Percentiles rank a stretch among this genome's conserved stretches.
Evolutionary conservation across 768 basidiomycete species (phyloP).

Genomic region (Kwoniella bestiolae): DNA sequence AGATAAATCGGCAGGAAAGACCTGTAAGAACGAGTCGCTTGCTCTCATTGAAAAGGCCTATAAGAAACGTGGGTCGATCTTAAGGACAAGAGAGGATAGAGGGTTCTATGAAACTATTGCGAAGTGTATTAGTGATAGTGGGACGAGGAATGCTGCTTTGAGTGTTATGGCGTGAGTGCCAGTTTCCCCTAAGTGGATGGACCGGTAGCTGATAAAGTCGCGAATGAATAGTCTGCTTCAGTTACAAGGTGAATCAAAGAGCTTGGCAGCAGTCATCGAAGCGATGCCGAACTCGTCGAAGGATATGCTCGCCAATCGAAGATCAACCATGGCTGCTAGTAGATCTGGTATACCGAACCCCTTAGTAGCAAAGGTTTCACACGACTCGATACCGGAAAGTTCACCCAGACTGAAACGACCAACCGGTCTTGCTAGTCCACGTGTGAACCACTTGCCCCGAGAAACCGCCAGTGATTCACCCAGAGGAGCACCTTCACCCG

Average conservation of each 20-base stretch:
- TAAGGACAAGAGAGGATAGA: slow-evolving; percentile 42
- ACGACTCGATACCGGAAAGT: slow-evolving; percentile 24
- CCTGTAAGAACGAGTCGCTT: slow-evolving; percentile 51
- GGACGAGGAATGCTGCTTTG: slow-evolving; percentile 84
- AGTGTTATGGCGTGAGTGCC: slow-evolving; percentile 72
- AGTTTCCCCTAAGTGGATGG: too few relatives aligned
- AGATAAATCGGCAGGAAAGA: slow-evolving; percentile 53
- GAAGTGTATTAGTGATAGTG: slow-evolving; percentile 69
- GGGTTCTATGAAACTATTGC: slow-evolving; percentile 45
- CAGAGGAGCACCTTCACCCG: slow-evolving; percentile 24
- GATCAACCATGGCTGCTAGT: slow-evolving; percentile 43
- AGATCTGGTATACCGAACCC: slow-evolving; percentile 24
- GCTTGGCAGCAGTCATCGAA: slow-evolving; percentile 39
- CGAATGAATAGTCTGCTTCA: slow-evolving; percentile 36
- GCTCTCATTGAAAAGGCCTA: slow-evolving; percentile 54
- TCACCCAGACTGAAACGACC: slow-evolving; percentile 26
- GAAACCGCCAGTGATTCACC: slow-evolving; percentile 3
- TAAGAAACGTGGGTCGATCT: slow-evolving; percentile 46
- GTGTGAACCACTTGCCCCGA: slow-evolving; percentile 14
- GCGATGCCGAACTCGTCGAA: slow-evolving; percentile 42
- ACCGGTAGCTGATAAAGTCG: slow-evolving; percentile 17
- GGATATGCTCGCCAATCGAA: slow-evolving; percentile 51
- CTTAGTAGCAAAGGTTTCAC: slow-evolving; percentile 26
- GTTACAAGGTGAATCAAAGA: slow-evolving; percentile 43
- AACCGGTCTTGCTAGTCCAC: slow-evolving; percentile 6